A percentile compares a stretch with the other conserved stretches of the same genome.
These are phyloP conservation scores for Recurvomyces mirabilis DNA, from an alignment of 495 filamentous ascomycete genomes.

Conservation along the genomic window DNA sequence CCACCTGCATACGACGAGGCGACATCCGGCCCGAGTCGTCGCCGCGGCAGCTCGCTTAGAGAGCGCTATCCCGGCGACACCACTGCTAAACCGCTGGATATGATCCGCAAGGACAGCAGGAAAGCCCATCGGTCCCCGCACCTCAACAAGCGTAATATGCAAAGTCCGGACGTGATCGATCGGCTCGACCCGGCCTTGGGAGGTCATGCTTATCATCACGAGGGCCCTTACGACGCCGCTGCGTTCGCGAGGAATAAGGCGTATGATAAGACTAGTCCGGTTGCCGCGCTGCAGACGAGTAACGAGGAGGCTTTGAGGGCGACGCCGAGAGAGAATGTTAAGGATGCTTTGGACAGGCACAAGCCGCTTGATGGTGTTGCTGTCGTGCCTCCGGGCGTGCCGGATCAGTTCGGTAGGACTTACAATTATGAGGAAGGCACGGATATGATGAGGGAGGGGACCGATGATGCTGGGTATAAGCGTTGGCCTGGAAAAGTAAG, in stretches of 20 bases:
- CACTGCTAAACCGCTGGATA: conserved; percentile 50
- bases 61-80: conserved; percentile 50
- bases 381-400: conserved; percentile 57
- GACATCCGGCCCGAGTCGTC: conserved; percentile 16
- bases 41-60: conserved; percentile 41
- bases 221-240: conserved; percentile 83
- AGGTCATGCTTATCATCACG: conserved; percentile 66
- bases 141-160: conserved; percentile 50
- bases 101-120: conserved; percentile 46
- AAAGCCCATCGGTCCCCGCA: conserved; percentile 52
- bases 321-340: conserved; percentile 68
- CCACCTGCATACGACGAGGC: conserved; percentile 12
- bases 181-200: conserved; percentile 53
- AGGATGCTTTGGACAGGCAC: conserved; percentile 62
- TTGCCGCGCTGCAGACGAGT: conserved; percentile 62
- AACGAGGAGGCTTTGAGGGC: conserved; percentile 73
- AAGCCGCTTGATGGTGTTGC: conserved; percentile 80
- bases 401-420: conserved; percentile 51
- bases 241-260: conserved; percentile 58
- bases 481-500: conserved; percentile 57
- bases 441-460: conserved; percentile 64
- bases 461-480: conserved; percentile 53
- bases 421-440: conserved; percentile 78
- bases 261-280: conserved; percentile 45
- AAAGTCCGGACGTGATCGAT: conserved; percentile 72